These are phyloP conservation scores for Rosa rugosa DNA, from an alignment of 306 rosid species.

Conservation along the genomic window DNA sequence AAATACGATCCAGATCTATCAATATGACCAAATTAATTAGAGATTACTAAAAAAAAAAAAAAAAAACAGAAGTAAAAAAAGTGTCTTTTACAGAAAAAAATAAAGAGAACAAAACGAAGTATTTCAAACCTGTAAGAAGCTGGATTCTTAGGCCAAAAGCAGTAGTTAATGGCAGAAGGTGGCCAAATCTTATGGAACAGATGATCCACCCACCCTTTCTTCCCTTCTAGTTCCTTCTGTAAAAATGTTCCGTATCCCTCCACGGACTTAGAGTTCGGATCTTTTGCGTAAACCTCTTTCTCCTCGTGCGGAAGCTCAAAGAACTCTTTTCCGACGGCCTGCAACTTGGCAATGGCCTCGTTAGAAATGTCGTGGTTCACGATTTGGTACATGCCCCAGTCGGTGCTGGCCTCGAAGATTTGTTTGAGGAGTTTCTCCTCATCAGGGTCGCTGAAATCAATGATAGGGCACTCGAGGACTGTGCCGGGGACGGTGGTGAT, in stretches of 20 bases:
- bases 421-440: slow-evolving; percentile 21
- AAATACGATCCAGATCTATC: neutral
- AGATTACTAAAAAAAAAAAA: neutral
- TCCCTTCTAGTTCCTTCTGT: slow-evolving; percentile 57
- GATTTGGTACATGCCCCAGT: slow-evolving; percentile 80
- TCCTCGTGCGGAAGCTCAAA: slow-evolving; percentile 56
- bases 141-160: slow-evolving; percentile 71
- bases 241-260: slow-evolving; percentile 72
- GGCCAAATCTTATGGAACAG: slow-evolving; percentile 72
- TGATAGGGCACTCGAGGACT: slow-evolving; percentile 37
- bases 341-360: slow-evolving; percentile 46
- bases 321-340: slow-evolving; percentile 54
- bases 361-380: slow-evolving; percentile 69
- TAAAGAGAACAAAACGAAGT: neutral
- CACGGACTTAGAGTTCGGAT: slow-evolving; percentile 32
- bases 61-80: neutral
- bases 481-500: slow-evolving; percentile 59
- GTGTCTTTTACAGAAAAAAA: neutral
- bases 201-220: slow-evolving; percentile 83
- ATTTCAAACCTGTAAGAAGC: slow-evolving; percentile 65
- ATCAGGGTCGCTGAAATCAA: slow-evolving; percentile 48
- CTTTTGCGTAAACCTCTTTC: slow-evolving; percentile 56
- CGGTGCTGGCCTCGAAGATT: slow-evolving; percentile 41
- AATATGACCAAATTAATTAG: neutral
- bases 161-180: slow-evolving; percentile 46